Base-by-base conservation (phyloP, 805 yeast species). In the Candida orba region DNA sequence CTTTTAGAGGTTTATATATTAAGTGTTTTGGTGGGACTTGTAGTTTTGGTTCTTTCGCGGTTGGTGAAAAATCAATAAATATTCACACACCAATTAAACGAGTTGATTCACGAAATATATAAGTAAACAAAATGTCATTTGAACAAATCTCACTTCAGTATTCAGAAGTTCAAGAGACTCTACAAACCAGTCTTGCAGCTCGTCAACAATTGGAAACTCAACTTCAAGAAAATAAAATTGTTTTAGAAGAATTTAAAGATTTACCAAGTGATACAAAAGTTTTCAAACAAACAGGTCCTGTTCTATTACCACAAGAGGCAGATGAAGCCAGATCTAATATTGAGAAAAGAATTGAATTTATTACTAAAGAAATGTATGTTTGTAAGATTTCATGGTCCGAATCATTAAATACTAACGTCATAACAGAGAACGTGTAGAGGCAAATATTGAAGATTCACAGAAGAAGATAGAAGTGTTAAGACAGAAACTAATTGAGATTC, bases 131-230 rank as follows among this genome's bases (percentile, higher is more conserved):
- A 8, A 39, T 39, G 41, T 39, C 41, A 14, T 25, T 39, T 15
- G 41, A 39, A 39, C 31, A 39, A 10, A 32, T 66, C 41, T 72
- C 77, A 37, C 53, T 71, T 40, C 70, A 64, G 47, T 73, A 66
- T 70, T 71, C 63, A 52, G 56, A 65, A 34, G 62, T 68, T 10
- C 84, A 78, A 52, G 63, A 63, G 40, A 63, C 65, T 22, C 60
- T 78, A 38, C 65, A 63, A 45, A 83, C 78, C 41, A 67, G 79
- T 36, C 72, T 89, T 32, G 68, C 76, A 6, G 78, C 88, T 12
- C 79, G 98, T 57, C 95, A 91, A 52, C 78, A 81, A 58, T 73
- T 93, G 37, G 99, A 93, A 59, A 86, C 97, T 1, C 99, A 93
- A 65, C 77, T 71, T 54, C 99, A 93, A 64, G 99, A 93, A 63